Percentiles rank a stretch among this genome's conserved stretches.
phyloP scores from a whole-genome alignment of 129 eudicot species.

The Apium graveolens region DNA sequence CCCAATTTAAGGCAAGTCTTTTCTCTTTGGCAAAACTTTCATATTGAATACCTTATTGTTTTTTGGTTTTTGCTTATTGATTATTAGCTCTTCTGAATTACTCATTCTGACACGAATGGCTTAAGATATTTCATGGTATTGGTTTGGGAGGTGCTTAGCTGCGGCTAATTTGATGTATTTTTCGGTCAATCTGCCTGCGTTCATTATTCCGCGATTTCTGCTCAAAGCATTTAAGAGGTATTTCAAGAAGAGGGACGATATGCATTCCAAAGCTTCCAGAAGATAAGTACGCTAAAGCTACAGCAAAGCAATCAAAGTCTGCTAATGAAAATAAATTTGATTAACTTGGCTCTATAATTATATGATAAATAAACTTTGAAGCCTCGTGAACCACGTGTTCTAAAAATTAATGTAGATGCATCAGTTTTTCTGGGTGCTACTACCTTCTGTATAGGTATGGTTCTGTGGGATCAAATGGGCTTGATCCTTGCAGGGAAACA shows the following conservation, averaged over 20 bases:
- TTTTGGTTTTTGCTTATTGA: not conserved
- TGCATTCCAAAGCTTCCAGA: constrained; percentile 44
- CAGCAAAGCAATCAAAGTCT: constrained; percentile 14
- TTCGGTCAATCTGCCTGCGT: constrained; percentile 51
- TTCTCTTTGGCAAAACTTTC: not conserved
- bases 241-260: constrained; percentile 57
- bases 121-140: constrained; percentile 68
- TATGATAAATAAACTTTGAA: too few species aligned
- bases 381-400: too few species aligned
- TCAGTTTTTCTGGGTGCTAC: too few species aligned
- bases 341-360: too few species aligned
- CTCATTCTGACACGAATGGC: not conserved
- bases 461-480: too few species aligned
- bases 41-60: not conserved
- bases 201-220: constrained; percentile 72
- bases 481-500: too few species aligned
- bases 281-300: constrained; percentile 29
- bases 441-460: too few species aligned
- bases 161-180: constrained; percentile 59
- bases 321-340: constrained; percentile 33
- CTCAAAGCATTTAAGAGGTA: constrained; percentile 79
- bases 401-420: too few species aligned
- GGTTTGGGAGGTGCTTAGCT: constrained; percentile 71
- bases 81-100: not conserved
- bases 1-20: constrained; percentile 39